A percentile compares a stretch with the other conserved stretches of the same genome.
Evolutionary conservation across 179 eudicot genomes (phyloP).

Genomic region (Spergularia azorica): DNA sequence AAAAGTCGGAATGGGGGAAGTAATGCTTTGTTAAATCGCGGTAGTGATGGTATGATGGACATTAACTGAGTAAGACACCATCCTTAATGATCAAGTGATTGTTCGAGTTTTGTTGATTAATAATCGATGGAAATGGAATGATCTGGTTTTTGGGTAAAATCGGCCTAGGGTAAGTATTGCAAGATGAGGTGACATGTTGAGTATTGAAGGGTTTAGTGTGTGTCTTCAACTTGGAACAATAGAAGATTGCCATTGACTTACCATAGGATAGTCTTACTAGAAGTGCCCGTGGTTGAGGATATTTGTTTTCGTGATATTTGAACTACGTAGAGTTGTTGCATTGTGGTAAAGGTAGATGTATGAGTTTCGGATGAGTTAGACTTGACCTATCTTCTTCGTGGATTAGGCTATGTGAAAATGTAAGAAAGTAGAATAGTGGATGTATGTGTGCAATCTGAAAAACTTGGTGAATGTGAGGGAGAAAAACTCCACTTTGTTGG

Average conservation of each 20-base stretch:
- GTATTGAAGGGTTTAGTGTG: too few relatives aligned
- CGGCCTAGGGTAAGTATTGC: too few relatives aligned
- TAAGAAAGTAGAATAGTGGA: neutral
- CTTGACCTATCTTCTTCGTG: neutral
- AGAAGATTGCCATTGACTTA: too few relatives aligned
- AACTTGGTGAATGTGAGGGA: neutral
- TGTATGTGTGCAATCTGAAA: neutral
- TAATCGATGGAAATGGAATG: neutral
- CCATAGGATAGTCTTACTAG: too few relatives aligned
- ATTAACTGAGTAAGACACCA: neutral
- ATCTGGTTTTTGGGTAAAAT: too few relatives aligned
- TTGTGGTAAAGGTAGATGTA: neutral
- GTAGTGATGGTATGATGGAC: too few relatives aligned
- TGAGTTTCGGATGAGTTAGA: neutral
- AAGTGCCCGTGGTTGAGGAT: too few relatives aligned
- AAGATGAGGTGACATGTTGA: too few relatives aligned
- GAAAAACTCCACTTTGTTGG: conserved; percentile 3
- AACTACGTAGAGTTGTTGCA: neutral
- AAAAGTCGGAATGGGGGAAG: too few relatives aligned
- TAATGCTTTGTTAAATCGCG: too few relatives aligned
- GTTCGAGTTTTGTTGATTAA: neutral
- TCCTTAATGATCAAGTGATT: neutral
- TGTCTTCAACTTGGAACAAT: too few relatives aligned
- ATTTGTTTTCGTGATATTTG: neutral
- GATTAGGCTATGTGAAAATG: neutral